Evolutionary conservation across 306 rosid species (phyloP).

Genomic region (Urtica urens): DNA sequence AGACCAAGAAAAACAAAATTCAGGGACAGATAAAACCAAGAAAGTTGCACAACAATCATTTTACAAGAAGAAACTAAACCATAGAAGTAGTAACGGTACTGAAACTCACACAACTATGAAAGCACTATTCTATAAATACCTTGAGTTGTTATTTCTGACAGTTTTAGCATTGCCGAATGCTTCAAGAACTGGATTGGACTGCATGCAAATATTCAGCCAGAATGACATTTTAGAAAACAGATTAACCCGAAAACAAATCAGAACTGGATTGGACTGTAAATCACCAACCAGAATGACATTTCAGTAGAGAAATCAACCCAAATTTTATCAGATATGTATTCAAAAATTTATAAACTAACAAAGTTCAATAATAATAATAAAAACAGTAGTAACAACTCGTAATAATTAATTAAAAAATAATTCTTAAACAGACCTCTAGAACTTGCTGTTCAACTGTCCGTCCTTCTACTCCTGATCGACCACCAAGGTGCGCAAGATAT

Average conservation of each 20-base stretch:
- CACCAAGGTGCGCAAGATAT: slow-evolving; percentile 96
- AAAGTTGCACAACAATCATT: too few species aligned
- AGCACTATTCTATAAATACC: slow-evolving; percentile 78
- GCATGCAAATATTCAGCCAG: slow-evolving; percentile 33
- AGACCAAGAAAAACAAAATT: neutral
- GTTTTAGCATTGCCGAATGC: slow-evolving; percentile 99
- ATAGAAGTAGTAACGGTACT: too few species aligned
- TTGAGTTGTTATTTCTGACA: slow-evolving; percentile 93
- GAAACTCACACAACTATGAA: too few species aligned
- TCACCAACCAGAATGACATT: slow-evolving; percentile 20
- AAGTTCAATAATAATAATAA: too few species aligned
- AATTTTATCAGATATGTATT: too few species aligned
- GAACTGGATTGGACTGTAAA: slow-evolving; percentile 97
- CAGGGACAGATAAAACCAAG: neutral
- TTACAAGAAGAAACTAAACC: too few species aligned
- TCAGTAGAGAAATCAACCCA: slow-evolving; percentile 24
- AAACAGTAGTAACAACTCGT: too few species aligned
- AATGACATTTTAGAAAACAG: slow-evolving; percentile 24
- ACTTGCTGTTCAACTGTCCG: slow-evolving; percentile 99
- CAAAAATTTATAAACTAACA: too few species aligned
- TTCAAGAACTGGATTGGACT: slow-evolving; percentile 99
- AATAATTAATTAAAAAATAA: too few species aligned
- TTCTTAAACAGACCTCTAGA: slow-evolving; percentile 96
- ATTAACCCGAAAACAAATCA: too few species aligned
- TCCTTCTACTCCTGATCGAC: slow-evolving; percentile 99